Base-by-base conservation (phyloP, 768 basidiomycete species). In the Termitomyces sp. region DNA sequence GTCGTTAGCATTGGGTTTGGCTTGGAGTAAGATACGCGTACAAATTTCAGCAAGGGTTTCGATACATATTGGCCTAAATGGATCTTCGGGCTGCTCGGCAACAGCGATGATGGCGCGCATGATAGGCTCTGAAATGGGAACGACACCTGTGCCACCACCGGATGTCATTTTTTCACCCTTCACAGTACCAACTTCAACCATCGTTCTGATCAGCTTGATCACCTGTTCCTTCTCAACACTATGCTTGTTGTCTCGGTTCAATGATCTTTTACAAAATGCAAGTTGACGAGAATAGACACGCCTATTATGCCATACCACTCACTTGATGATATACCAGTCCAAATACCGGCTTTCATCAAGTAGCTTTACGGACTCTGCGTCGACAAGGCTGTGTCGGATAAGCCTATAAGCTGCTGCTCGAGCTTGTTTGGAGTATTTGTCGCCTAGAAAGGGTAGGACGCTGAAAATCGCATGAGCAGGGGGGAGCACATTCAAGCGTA, bases 291-390 rank as follows among this genome's bases (percentile, higher is more conserved):
- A 32, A 58, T 11, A 45, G n/a, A 6, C n/a, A 35, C 27, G 39
- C 35, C 21, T 17, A 5, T 34, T 28, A 40, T 12, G 27, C 37
- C 34, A 42, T n/a, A 7, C 42, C 8, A 54, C 78, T 50, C 60
- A 94, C 94, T 89, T 89, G 61, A 98, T 83, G 45, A 98, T 83
- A 65, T 91, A 93, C 87, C 91, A 94, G 62, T 97, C 93, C 34
- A 97, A 68, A 17, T 86, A 79, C 21, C 83, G 79, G 45, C 57
- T 59, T 54, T 76, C 76, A 12, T 81, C 78, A 32, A 97, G 73
- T 21, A 74, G 76, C 55, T 80, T 79, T 45, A 93, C 87, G 0
- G 85, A 84, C n/a, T 86, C 78, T 0, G 74, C 65, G 63, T 94
- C 92, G 4, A 93, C 82, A 6, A 95, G 67, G 1, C 82, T 73